These are phyloP conservation scores for Xylogone sp. DNA, from an alignment of 2,329 filamentous ascomycete species.

Conservation along the genomic window DNA sequence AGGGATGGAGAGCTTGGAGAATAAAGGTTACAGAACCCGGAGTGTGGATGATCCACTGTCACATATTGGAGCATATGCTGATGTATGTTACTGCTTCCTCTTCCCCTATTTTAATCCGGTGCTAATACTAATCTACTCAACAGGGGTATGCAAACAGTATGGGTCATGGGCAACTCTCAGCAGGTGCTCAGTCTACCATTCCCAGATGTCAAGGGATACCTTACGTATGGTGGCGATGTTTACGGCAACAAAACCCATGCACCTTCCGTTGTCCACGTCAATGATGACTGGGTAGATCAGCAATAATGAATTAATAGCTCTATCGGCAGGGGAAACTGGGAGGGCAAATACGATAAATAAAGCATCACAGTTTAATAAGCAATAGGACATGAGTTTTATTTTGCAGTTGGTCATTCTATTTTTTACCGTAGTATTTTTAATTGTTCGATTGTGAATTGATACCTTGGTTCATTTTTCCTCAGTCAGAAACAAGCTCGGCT, in stretches of 20 bases:
- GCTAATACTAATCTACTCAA: background rate
- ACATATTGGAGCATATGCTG: slow-evolving; percentile 41
- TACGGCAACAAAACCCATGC: slow-evolving; percentile 18
- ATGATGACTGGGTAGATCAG: background rate
- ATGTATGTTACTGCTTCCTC: slow-evolving; percentile 30
- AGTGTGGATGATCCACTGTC: slow-evolving; percentile 45
- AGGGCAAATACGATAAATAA: too few species aligned
- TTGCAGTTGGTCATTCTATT: too few species aligned
- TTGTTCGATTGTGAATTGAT: too few species aligned
- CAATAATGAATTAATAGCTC: background rate
- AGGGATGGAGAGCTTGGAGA: slow-evolving; percentile 47
- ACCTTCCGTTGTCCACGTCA: slow-evolving; percentile 13
- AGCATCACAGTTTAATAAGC: too few species aligned
- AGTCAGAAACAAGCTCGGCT: too few species aligned
- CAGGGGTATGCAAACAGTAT: slow-evolving; percentile 19
- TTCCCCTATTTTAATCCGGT: background rate
- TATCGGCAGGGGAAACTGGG: too few species aligned
- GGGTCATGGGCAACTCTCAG: slow-evolving; percentile 26
- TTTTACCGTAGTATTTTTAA: too few species aligned
- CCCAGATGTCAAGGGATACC: slow-evolving; percentile 16
- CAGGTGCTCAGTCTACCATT: slow-evolving; percentile 10
- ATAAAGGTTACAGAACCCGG: slow-evolving; percentile 40
- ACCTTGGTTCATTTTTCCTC: too few species aligned
- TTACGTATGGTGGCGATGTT: slow-evolving; percentile 19
- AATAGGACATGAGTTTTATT: too few species aligned